Percentiles rank a stretch among this genome's conserved stretches.
Conservation (phyloP, 768 basidiomycete species). For the Lactifluus hygrophoroides region DNA sequence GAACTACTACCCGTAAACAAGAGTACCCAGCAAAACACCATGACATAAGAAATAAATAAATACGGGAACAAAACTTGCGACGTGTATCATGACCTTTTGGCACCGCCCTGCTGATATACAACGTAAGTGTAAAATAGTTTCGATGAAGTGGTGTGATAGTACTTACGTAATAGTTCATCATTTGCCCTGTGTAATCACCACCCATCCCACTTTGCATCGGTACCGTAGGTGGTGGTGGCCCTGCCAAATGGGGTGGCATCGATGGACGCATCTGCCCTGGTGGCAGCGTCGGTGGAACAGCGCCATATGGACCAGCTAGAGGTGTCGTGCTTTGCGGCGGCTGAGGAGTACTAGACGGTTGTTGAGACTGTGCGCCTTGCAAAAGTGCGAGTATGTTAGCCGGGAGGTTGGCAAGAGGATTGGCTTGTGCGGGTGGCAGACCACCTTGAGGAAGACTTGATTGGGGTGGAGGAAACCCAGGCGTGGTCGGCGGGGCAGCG, state of each 20-base stretch:
- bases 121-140: background rate
- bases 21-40: background rate
- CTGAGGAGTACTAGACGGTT: constrained; percentile 19
- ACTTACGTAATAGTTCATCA: constrained; percentile 64
- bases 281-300: constrained; percentile 24
- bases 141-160: background rate
- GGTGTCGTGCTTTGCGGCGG: constrained; percentile 10
- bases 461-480: constrained; percentile 18
- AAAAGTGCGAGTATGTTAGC: constrained; percentile 19
- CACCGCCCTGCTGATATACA: background rate
- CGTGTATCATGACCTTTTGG: constrained; percentile 9
- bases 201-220: constrained; percentile 19
- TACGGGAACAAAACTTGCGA: background rate
- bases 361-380: constrained; percentile 15
- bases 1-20: background rate
- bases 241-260: constrained; percentile 37
- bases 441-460: constrained; percentile 12
- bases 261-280: constrained; percentile 39
- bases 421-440: constrained; percentile 5
- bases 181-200: constrained; percentile 43
- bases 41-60: constrained; percentile 14
- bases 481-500: constrained; percentile 10
- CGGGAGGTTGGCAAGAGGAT: constrained; percentile 12
- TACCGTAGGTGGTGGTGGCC: constrained; percentile 26
- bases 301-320: constrained; percentile 6